Percentiles rank a stretch among this genome's conserved stretches.
phyloP scores from a whole-genome alignment of 2,329 filamentous ascomycete genomes.

The Aureobasidium uvarum region DNA sequence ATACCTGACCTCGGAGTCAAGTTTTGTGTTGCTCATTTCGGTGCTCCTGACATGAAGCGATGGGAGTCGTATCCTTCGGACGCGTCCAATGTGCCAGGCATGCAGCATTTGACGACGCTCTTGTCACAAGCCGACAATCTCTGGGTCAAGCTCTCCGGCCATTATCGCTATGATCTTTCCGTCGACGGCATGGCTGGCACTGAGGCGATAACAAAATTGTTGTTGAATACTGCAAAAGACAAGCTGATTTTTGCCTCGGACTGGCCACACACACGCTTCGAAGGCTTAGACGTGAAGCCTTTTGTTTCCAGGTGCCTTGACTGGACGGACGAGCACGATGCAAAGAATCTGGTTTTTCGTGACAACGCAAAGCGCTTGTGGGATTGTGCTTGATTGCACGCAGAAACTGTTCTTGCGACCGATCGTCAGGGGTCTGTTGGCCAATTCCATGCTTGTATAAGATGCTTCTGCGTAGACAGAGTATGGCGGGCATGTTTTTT shows the following conservation, averaged over 20 bases:
- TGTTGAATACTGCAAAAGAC: slow-evolving; percentile 48
- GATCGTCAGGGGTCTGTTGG: background rate
- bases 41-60: slow-evolving; percentile 34
- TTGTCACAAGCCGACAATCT: slow-evolving; percentile 48
- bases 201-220: slow-evolving; percentile 50
- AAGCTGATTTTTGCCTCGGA: slow-evolving; percentile 60
- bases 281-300: slow-evolving; percentile 55
- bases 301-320: slow-evolving; percentile 56
- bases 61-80: slow-evolving; percentile 34
- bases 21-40: slow-evolving; percentile 62
- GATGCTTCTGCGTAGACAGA: slow-evolving; percentile 47
- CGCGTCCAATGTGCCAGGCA: slow-evolving; percentile 41
- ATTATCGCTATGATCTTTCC: slow-evolving; percentile 55
- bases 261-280: slow-evolving; percentile 64
- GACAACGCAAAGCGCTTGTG: slow-evolving; percentile 57
- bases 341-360: slow-evolving; percentile 52
- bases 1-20: slow-evolving; percentile 51
- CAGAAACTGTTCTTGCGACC: background rate
- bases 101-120: slow-evolving; percentile 50
- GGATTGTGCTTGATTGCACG: slow-evolving; percentile 26
- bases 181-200: slow-evolving; percentile 45
- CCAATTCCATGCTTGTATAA: slow-evolving; percentile 54
- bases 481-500: slow-evolving; percentile 56
- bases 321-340: slow-evolving; percentile 51
- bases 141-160: slow-evolving; percentile 59